A percentile compares a stretch with the other conserved stretches of the same genome.
phyloP scores from a whole-genome alignment of 2,329 filamentous ascomycete genomes.

The Sporothrix sp. region DNA sequence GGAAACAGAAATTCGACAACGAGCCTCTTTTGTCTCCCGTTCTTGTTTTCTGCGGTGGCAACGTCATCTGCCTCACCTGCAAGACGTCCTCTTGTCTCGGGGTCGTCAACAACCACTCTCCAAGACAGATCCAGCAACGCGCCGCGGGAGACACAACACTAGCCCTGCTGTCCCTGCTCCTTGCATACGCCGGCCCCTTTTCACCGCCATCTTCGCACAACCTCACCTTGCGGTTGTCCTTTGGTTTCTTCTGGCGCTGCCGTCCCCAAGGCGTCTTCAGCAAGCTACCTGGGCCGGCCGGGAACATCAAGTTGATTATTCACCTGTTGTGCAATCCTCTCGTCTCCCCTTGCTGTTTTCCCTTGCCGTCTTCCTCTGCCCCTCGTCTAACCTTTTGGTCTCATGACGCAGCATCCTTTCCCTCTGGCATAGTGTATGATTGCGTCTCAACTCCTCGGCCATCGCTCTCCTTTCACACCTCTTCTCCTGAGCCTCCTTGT shows the following conservation, averaged over 20 bases:
- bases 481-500: neutral
- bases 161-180: neutral
- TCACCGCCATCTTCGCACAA: conserved; percentile 10
- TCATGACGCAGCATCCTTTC: no score
- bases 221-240: conserved; percentile 8
- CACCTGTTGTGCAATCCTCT: neutral
- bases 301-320: neutral
- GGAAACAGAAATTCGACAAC: neutral
- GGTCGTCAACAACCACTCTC: neutral
- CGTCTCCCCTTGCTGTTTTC: neutral
- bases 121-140: neutral
- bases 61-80: neutral
- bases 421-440: no score
- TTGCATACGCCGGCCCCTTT: neutral
- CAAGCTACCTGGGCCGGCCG: neutral
- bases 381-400: no score
- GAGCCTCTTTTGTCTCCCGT: no score
- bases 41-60: neutral
- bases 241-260: neutral
- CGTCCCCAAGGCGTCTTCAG: neutral
- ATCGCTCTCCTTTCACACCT: no score
- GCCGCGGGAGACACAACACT: neutral
- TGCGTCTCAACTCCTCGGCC: no score
- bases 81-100: neutral
- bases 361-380: neutral